Evolutionary conservation across 495 filamentous ascomycete genomes (phyloP).

Genomic region (Tuber aestivum): DNA sequence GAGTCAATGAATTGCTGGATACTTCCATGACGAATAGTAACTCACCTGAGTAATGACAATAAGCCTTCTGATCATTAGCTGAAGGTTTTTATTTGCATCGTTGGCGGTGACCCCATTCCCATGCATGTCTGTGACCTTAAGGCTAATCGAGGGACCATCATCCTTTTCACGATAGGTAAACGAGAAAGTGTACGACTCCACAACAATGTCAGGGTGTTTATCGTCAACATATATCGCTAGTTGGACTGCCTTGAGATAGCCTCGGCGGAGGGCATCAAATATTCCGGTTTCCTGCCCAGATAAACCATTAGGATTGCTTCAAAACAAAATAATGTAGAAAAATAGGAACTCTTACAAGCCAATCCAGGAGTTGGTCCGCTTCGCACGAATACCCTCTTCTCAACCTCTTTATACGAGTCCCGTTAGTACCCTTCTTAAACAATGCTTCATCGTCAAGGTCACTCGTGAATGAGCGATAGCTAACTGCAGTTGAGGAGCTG

Average conservation of each 20-base stretch:
- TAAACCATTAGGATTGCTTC: not conserved
- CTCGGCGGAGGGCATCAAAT: slow-evolving; percentile 33
- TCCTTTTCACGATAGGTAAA: slow-evolving; percentile 36
- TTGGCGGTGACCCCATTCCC: slow-evolving; percentile 33
- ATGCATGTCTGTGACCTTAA: slow-evolving; percentile 32
- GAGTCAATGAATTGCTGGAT: slow-evolving; percentile 7
- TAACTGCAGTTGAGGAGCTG: slow-evolving; percentile 20
- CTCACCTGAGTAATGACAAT: slow-evolving; percentile 40
- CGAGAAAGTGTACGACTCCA: slow-evolving; percentile 42
- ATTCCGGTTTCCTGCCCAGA: slow-evolving; percentile 34
- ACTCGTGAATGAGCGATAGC: slow-evolving; percentile 28
- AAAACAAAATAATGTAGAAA: not conserved
- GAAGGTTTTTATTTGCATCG: slow-evolving; percentile 37
- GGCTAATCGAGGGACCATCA: slow-evolving; percentile 26
- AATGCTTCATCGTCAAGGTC: slow-evolving; percentile 26
- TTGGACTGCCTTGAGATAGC: slow-evolving; percentile 42
- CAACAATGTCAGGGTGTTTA: slow-evolving; percentile 37
- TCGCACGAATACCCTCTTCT: slow-evolving; percentile 37
- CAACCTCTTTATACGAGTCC: slow-evolving; percentile 38
- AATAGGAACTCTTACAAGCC: slow-evolving; percentile 24
- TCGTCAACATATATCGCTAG: slow-evolving; percentile 38
- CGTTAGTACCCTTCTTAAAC: slow-evolving; percentile 20
- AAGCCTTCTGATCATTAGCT: slow-evolving; percentile 40
- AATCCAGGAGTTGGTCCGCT: slow-evolving; percentile 42
- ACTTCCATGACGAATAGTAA: not conserved